phyloP scores from a whole-genome alignment of 1,284 basidiomycete species.

The Ganoderma boninense region DNA sequence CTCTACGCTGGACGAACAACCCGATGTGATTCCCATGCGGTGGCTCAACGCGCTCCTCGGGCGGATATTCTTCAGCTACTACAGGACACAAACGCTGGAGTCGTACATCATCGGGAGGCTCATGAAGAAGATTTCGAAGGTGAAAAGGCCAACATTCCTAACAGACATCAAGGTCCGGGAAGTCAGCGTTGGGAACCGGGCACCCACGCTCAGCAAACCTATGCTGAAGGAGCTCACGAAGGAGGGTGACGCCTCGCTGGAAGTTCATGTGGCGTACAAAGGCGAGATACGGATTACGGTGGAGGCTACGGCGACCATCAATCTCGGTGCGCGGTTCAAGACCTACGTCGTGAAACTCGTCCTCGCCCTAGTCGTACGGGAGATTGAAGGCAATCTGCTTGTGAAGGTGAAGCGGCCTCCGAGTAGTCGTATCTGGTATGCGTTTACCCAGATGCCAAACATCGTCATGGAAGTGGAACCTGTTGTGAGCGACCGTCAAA shows the following conservation, averaged over 20 bases:
- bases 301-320: conserved; percentile 88
- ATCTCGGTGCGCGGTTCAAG: conserved; percentile 84
- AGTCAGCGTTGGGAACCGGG: conserved; percentile 87
- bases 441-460: conserved; percentile 92
- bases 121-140: conserved; percentile 93
- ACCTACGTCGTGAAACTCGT: conserved; percentile 91
- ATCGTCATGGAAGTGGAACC: conserved; percentile 93
- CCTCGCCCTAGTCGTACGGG: conserved; percentile 86
- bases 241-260: conserved; percentile 91
- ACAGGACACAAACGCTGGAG: conserved; percentile 85
- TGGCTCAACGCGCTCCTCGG: conserved; percentile 97
- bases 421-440: conserved; percentile 96
- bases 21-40: conserved; percentile 94
- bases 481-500: conserved; percentile 91
- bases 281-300: conserved; percentile 92
- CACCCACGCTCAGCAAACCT: conserved; percentile 90
- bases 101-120: conserved; percentile 87
- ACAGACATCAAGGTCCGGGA: conserved; percentile 88
- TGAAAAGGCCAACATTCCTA: conserved; percentile 89
- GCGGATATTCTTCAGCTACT: conserved; percentile 91
- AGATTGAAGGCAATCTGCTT: conserved; percentile 90
- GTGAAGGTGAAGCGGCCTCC: conserved; percentile 96
- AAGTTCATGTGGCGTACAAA: conserved; percentile 84
- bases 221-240: conserved; percentile 97
- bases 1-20: conserved; percentile 87